These are phyloP conservation scores for Penicillium glabrum DNA, from an alignment of 2,329 filamentous ascomycete species.

Conservation along the genomic window DNA sequence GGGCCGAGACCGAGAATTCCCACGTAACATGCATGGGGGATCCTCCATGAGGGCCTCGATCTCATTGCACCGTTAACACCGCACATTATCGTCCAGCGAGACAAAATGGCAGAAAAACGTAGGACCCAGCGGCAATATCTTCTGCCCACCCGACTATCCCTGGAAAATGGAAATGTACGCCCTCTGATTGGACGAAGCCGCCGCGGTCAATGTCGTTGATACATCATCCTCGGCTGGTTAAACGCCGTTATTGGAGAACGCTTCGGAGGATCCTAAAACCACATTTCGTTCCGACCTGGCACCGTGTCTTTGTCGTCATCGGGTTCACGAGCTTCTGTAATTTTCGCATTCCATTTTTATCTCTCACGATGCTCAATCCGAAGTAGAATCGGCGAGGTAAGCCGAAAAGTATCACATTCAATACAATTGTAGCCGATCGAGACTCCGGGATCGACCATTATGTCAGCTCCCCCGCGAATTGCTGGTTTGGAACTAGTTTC, in stretches of 20 bases:
- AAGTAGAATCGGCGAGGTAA: conserved; percentile 11
- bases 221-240: conserved; percentile 28
- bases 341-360: not conserved
- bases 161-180: conserved; percentile 13
- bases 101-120: conserved; percentile 6
- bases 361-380: conserved; percentile 2
- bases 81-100: not conserved
- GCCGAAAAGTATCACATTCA: not conserved
- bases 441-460: conserved; percentile 14
- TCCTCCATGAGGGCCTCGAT: conserved; percentile 4
- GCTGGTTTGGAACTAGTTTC: not conserved
- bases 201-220: conserved; percentile 19
- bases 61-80: conserved; percentile 13
- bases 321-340: not conserved
- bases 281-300: conserved; percentile 9
- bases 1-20: conserved; percentile 10
- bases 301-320: conserved; percentile 13
- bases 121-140: conserved; percentile 33
- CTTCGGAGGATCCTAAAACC: conserved; percentile 8
- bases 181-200: conserved; percentile 28
- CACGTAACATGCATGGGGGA: conserved; percentile 6
- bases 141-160: conserved; percentile 26
- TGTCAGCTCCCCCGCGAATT: conserved; percentile 20
- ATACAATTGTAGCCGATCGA: not conserved
- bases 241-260: conserved; percentile 27